Percentiles rank a stretch among this genome's conserved stretches.
Conservation (phyloP, 2,329 filamentous ascomycete genomes). For the Fusarium circinatum region DNA sequence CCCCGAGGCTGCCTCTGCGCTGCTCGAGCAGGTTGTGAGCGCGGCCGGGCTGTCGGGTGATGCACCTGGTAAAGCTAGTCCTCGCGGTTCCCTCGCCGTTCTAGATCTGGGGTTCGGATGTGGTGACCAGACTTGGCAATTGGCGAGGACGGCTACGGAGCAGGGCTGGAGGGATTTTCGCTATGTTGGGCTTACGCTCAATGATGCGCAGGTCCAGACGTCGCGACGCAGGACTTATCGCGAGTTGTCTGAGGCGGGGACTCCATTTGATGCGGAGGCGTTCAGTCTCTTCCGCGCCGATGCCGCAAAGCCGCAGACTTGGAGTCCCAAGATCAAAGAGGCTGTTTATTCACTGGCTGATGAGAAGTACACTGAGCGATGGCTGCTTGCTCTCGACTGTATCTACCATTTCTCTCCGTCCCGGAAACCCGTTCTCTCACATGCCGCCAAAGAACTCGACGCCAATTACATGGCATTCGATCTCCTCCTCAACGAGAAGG, state of each 20-base stretch:
- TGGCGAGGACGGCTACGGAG: constrained; percentile 48
- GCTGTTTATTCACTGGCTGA: constrained; percentile 44
- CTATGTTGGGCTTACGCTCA: constrained; percentile 65
- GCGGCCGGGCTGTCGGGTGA: constrained; percentile 53
- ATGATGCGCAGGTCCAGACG: constrained; percentile 55
- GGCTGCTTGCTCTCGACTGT: constrained; percentile 66
- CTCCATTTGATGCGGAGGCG: constrained; percentile 11
- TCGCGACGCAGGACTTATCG: constrained; percentile 48
- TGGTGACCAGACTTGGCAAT: constrained; percentile 64
- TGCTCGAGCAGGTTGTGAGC: constrained; percentile 59
- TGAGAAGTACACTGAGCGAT: constrained; percentile 49
- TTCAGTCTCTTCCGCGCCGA: constrained; percentile 59
- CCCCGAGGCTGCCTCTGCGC: constrained; percentile 58
- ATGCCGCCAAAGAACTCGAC: constrained; percentile 52
- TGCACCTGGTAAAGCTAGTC: background rate
- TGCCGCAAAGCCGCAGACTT: constrained; percentile 58
- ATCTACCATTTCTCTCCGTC: constrained; percentile 68
- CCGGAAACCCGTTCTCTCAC: constrained; percentile 56
- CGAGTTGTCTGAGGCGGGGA: constrained; percentile 25
- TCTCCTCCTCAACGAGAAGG: constrained; percentile 53
- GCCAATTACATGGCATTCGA: constrained; percentile 67
- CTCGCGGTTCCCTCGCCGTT: constrained; percentile 46
- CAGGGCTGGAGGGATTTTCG: constrained; percentile 45
- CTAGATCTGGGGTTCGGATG: constrained; percentile 69
- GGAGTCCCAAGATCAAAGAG: constrained; percentile 45